phyloP scores from a whole-genome alignment of 495 filamentous ascomycete genomes.

The Cercophora scortea region DNA sequence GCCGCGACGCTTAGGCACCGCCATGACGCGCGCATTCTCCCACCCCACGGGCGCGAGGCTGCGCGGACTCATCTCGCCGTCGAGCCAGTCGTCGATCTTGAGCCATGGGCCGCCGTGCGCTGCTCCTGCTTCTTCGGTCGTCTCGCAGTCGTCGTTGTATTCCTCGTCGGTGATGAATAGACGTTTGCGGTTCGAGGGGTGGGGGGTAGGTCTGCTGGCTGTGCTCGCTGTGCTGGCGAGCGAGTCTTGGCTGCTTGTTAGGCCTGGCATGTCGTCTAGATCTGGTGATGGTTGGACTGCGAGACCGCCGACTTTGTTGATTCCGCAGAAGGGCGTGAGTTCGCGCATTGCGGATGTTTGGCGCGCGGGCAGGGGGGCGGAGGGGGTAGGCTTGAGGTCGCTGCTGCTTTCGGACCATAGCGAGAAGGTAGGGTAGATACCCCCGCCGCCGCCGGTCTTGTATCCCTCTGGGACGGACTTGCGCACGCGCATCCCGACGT shows the following conservation, averaged over 20 bases:
- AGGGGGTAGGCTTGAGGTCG: background rate
- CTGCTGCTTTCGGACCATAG: conserved; percentile 39
- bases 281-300: conserved; percentile 31
- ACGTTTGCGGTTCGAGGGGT: conserved; percentile 29
- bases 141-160: background rate
- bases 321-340: conserved; percentile 69
- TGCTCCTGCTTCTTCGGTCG: background rate
- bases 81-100: conserved; percentile 17
- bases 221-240: conserved; percentile 16
- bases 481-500: conserved; percentile 86
- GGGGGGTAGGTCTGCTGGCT: background rate
- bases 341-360: conserved; percentile 33
- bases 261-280: conserved; percentile 12
- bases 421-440: conserved; percentile 32
- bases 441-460: conserved; percentile 63
- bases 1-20: conserved; percentile 25
- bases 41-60: conserved; percentile 20
- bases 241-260: conserved; percentile 36
- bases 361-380: too few species aligned
- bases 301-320: conserved; percentile 55
- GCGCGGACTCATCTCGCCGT: conserved; percentile 31
- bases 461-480: conserved; percentile 90
- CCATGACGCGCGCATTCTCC: conserved; percentile 26
- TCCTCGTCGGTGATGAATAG: conserved; percentile 23
- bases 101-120: conserved; percentile 13